Evolutionary conservation across 139 green algal genomes (phyloP).

Genomic region (Ulvella scutata): DNA sequence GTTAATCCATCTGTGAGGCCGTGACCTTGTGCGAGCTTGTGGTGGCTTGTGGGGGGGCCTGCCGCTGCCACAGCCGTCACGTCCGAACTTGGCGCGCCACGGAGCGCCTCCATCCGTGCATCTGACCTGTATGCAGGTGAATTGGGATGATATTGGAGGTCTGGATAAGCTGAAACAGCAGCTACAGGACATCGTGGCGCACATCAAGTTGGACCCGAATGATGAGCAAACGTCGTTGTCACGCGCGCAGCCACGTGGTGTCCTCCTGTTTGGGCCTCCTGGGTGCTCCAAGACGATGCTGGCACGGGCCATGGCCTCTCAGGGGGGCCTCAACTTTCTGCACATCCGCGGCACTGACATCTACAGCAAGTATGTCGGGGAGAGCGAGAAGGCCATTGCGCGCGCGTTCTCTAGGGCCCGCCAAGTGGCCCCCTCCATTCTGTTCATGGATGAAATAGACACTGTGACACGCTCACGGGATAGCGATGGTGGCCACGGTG

Average conservation of each 20-base stretch:
- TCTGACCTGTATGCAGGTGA: not conserved
- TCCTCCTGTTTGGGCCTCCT: conserved; percentile 75
- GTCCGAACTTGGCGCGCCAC: no score
- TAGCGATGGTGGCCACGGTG: conserved; percentile 14
- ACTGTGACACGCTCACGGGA: conserved; percentile 25
- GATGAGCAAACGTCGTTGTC: conserved; percentile 15
- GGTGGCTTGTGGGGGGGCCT: no score
- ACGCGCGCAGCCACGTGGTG: conserved; percentile 50
- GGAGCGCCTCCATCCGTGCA: no score
- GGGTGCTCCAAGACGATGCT: conserved; percentile 80
- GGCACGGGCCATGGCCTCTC: conserved; percentile 50
- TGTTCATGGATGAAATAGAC: conserved; percentile 86
- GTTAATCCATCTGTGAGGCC: no score
- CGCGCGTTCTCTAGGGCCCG: conserved; percentile 51
- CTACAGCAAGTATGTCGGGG: conserved; percentile 74
- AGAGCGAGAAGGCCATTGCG: conserved; percentile 62
- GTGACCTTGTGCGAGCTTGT: no score
- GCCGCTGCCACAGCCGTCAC: no score
- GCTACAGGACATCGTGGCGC: conserved; percentile 49
- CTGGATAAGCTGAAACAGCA: conserved; percentile 51
- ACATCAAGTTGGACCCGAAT: not conserved
- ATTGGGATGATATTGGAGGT: conserved; percentile 67
- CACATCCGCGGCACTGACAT: conserved; percentile 53
- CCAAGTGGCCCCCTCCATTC: conserved; percentile 48
- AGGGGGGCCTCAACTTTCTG: conserved; percentile 49